These are phyloP conservation scores for Yamadazyma pseudoaaseri DNA, from an alignment of 1,139 yeast species.

Conservation along the genomic window DNA sequence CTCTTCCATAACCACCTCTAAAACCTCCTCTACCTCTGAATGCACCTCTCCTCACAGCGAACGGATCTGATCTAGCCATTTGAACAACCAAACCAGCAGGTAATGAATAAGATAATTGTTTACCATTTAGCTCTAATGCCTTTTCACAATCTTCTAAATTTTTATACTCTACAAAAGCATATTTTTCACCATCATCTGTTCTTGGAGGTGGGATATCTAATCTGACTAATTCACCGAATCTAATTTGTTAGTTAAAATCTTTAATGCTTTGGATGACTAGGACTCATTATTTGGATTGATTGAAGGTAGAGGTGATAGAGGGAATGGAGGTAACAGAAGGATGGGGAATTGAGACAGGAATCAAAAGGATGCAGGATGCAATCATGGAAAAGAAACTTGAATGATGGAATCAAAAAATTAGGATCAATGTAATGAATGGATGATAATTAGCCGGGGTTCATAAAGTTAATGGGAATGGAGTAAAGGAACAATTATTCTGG, in stretches of 20 bases:
- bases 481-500: no score
- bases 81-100: conserved; percentile 51
- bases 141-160: conserved; percentile 59
- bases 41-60: conserved; percentile 35
- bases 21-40: conserved; percentile 26
- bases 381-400: conserved; percentile 7
- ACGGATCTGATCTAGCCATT: conserved; percentile 58
- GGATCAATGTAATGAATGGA: no score
- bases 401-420: no score
- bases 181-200: conserved; percentile 60
- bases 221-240: conserved; percentile 64
- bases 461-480: no score
- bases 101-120: conserved; percentile 38
- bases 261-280: conserved; percentile 8
- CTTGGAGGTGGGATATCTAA: conserved; percentile 73
- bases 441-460: no score
- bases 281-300: conserved; percentile 4
- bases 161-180: conserved; percentile 72
- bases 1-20: conserved; percentile 18
- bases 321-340: conserved; percentile 7
- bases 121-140: conserved; percentile 54
- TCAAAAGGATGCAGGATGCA: no score
- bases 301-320: conserved; percentile 8
- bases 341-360: conserved; percentile 8
- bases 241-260: conserved; percentile 22